Conservation (phyloP, 495 filamentous ascomycete genomes). For the Cetradonia linearis region DNA sequence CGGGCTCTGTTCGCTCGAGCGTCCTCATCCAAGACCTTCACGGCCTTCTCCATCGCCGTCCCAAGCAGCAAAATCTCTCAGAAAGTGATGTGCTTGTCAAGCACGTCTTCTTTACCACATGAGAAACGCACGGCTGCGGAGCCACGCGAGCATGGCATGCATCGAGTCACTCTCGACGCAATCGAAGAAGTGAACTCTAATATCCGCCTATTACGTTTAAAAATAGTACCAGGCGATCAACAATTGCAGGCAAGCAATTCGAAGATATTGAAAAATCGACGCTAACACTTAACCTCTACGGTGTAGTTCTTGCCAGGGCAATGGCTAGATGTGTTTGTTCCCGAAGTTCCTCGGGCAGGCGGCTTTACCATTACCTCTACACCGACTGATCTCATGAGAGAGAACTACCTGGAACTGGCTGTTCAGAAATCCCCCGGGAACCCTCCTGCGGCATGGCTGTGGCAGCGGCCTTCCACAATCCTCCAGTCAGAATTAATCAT, state of each 20-base stretch:
- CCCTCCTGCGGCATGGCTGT: conserved; percentile 68
- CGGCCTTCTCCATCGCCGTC: background rate
- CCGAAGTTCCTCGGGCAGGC: conserved; percentile 19
- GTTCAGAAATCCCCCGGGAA: conserved; percentile 56
- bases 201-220: conserved; percentile 42
- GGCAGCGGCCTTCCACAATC: conserved; percentile 45
- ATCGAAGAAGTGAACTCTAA: conserved; percentile 40
- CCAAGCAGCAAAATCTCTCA: background rate
- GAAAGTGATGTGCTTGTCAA: conserved; percentile 3
- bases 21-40: background rate
- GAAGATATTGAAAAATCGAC: conserved; percentile 1
- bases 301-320: conserved; percentile 70
- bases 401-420: conserved; percentile 58
- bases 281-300: conserved; percentile 13
- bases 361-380: conserved; percentile 28
- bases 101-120: conserved; percentile 25
- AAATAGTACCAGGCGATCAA: conserved; percentile 23
- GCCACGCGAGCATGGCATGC: conserved; percentile 50
- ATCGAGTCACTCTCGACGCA: conserved; percentile 39
- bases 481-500: conserved; percentile 48
- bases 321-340: conserved; percentile 65
- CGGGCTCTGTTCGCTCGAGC: background rate
- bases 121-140: conserved; percentile 61
- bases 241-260: conserved; percentile 15
- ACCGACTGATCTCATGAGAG: conserved; percentile 12